Evolutionary conservation across 1,139 yeast genomes (phyloP), one percentile per base, ranked within the genome.

Genomic region (Zygosaccharomyces sapae): DNA sequence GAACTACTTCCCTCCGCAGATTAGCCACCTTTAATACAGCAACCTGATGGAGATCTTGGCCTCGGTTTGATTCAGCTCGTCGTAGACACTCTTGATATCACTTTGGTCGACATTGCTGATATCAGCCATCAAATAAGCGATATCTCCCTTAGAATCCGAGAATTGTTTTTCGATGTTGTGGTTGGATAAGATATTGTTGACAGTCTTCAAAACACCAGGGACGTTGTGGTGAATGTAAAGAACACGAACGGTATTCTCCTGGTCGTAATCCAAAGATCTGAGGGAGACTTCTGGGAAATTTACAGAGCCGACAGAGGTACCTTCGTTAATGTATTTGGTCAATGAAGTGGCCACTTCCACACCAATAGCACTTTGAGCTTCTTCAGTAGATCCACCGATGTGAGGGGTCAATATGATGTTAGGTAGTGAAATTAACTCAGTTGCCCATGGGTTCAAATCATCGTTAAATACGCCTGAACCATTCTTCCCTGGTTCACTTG

Each of bases 361-460:
- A 71, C 99, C 98, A 67, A 92, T 92, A 43, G 97, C 96, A 52
- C 89, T 80, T 76, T 92, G 99, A 30, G 98, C 98, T 74, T 92
- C 99, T 71, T 92, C 97, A 41, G 99, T 92, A 44, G 97, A 89
- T 55, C 98, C 98, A 73, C 99, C 99, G 62, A 92, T 92, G 67
- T 92, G 99, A 33, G 99, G 99, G 48, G 97, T 84, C 65, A 92
- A 77, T 55, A 94, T 89, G 49, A 92, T 83, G 69, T 92, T 94
- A 72, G 94, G 81, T 68, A 89, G 77, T 13, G 86, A 75, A 58
- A 83, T 78, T 60, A 94, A 78, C 65, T 90, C 96, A 33, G 86
- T 75, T 50, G 88, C 80, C 94, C 96, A 94, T 31, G 73, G 63
- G 72, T 92, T 92, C 66, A 92, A 76, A 38, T 76, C 75, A 62